Percentiles rank a stretch among this genome's conserved stretches.
Evolutionary conservation across 306 rosid species (phyloP).

Genomic region (Vigna hirtella): DNA sequence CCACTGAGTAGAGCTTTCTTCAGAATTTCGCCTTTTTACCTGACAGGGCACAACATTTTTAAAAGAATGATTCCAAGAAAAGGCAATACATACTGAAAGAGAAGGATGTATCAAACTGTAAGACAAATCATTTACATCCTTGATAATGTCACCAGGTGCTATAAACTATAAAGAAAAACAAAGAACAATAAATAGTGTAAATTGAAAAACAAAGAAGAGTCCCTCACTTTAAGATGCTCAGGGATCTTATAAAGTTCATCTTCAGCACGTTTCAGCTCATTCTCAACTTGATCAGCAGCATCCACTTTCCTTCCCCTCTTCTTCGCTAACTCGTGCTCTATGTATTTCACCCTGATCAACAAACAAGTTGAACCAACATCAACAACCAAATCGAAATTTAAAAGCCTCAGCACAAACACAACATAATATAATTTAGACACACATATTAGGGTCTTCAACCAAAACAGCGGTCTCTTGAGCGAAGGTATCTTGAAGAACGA

Average conservation of each 20-base stretch:
- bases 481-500: slow-evolving; percentile 87
- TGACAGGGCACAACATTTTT: slow-evolving; percentile 42
- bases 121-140: background rate
- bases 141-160: background rate
- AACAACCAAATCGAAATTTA: slow-evolving; percentile 30
- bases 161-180: background rate
- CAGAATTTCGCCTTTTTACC: slow-evolving; percentile 93
- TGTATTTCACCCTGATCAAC: slow-evolving; percentile 65
- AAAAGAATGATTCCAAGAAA: background rate
- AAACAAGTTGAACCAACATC: slow-evolving; percentile 25
- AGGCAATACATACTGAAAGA: background rate
- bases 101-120: background rate
- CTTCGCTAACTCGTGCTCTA: slow-evolving; percentile 93
- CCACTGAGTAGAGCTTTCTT: slow-evolving; percentile 99
- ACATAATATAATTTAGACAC: slow-evolving; percentile 8
- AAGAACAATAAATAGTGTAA: slow-evolving; percentile 13
- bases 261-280: slow-evolving; percentile 88
- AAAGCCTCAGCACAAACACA: slow-evolving; percentile 1
- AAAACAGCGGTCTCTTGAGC: slow-evolving; percentile 94
- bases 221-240: slow-evolving; percentile 92
- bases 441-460: slow-evolving; percentile 98
- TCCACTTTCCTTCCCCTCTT: slow-evolving; percentile 80
- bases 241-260: slow-evolving; percentile 94
- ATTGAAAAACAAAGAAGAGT: background rate
- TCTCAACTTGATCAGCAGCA: slow-evolving; percentile 69